These are phyloP conservation scores for Claviceps arundinis DNA, from an alignment of 2,329 filamentous ascomycete species.

Conservation along the genomic window DNA sequence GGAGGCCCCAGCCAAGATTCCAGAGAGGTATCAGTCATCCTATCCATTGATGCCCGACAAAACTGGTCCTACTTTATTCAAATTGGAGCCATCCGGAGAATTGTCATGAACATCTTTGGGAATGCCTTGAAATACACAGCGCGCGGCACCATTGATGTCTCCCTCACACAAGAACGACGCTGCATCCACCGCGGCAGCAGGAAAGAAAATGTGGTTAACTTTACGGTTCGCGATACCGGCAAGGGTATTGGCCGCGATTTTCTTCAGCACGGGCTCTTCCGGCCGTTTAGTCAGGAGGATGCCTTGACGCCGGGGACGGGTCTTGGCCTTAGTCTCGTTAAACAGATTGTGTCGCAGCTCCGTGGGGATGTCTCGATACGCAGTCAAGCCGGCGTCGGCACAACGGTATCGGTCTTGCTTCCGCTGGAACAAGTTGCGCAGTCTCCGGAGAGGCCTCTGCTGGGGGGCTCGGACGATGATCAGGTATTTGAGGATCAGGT, in stretches of 20 bases:
- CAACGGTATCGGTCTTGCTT: constrained; percentile 20
- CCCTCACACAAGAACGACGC: constrained; percentile 11
- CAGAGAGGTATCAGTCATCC: constrained; percentile 16
- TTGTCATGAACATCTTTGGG: constrained; percentile 50
- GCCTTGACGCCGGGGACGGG: constrained; percentile 46
- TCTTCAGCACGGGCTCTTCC: constrained; percentile 44
- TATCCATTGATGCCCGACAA: constrained; percentile 25
- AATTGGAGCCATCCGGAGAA: constrained; percentile 35
- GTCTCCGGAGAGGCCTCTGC: neutral
- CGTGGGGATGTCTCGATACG: constrained; percentile 45
- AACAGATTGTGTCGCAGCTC: constrained; percentile 42
- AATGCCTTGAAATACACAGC: constrained; percentile 50
- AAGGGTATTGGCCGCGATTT: constrained; percentile 52
- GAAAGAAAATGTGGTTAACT: constrained; percentile 11
- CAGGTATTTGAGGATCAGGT: constrained; percentile 25
- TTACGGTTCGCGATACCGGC: constrained; percentile 50
- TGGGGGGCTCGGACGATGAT: constrained; percentile 38
- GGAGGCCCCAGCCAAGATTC: constrained; percentile 4
- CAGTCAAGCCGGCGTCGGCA: constrained; percentile 26
- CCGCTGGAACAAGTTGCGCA: constrained; percentile 12
- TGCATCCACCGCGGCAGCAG: neutral
- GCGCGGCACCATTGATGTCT: constrained; percentile 18
- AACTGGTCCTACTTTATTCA: constrained; percentile 42
- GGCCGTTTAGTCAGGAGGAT: constrained; percentile 51
- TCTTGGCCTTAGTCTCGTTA: constrained; percentile 52